A percentile compares a stretch with the other conserved stretches of the same genome.
Evolutionary conservation across 768 basidiomycete species (phyloP).

Genomic region (Amanita fuliginea): DNA sequence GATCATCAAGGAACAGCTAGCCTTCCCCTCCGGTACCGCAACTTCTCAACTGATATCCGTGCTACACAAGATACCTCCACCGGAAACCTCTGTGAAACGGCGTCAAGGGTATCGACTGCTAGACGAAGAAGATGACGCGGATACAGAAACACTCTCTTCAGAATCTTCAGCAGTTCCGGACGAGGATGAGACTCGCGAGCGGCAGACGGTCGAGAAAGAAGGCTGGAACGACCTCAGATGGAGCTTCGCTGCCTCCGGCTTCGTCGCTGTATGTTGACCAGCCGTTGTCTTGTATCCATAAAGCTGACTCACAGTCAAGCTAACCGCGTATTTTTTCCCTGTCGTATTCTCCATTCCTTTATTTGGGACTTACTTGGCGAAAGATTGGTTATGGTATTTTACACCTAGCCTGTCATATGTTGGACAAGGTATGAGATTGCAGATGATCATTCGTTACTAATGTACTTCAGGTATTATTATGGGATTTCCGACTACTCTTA

Average conservation of each 20-base stretch:
- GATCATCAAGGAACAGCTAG: conserved; percentile 90
- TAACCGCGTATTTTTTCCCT: conserved; percentile 84
- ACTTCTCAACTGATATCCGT: conserved; percentile 93
- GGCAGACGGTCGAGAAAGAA: conserved; percentile 42
- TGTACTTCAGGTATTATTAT: conserved; percentile 73
- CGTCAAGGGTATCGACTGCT: conserved; percentile 46
- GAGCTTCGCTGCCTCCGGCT: conserved; percentile 70
- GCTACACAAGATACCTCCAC: conserved; percentile 66
- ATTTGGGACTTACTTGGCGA: conserved; percentile 75
- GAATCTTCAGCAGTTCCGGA: conserved; percentile 19
- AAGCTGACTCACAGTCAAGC: conserved; percentile 28
- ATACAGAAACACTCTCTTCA: conserved; percentile 7
- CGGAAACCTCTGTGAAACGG: conserved; percentile 42
- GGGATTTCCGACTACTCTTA: conserved; percentile 90
- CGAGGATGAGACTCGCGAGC: conserved; percentile 22
- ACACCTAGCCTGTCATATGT: conserved; percentile 88
- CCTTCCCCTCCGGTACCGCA: conserved; percentile 92
- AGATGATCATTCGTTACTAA: conserved; percentile 2
- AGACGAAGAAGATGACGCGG: conserved; percentile 21
- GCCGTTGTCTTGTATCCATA: neutral
- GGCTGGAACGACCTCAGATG: conserved; percentile 72
- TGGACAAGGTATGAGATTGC: conserved; percentile 62
- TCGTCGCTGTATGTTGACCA: conserved; percentile 55
- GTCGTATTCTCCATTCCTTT: conserved; percentile 79
- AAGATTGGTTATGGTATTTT: conserved; percentile 89